Evolutionary conservation across 163 green algal species (phyloP).

Genomic region (Scenedesmus sp.): DNA sequence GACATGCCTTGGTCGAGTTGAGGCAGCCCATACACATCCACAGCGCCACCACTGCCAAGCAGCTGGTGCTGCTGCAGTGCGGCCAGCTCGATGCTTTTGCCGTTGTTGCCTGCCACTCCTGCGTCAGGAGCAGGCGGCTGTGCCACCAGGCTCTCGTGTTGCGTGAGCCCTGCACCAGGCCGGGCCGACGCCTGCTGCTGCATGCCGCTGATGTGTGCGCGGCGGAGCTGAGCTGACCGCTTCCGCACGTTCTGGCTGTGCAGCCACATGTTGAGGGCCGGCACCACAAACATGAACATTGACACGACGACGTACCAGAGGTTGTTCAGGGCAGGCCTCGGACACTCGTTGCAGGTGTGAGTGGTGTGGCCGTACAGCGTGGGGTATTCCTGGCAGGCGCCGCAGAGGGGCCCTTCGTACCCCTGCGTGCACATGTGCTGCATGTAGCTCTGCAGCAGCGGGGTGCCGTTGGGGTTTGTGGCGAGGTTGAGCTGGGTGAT

Average conservation of each 20-base stretch:
- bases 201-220: neutral
- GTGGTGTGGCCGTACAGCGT: neutral
- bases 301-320: constrained; percentile 12
- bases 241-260: constrained; percentile 25
- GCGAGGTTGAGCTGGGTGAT: constrained; percentile 26
- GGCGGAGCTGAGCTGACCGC: neutral
- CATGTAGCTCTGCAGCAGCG: neutral
- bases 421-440: constrained; percentile 14
- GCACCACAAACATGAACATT: constrained; percentile 30
- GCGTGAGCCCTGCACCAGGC: neutral
- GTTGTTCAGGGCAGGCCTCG: neutral
- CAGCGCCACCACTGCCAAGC: neutral
- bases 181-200: neutral
- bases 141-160: neutral
- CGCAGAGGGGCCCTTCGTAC: constrained; percentile 24
- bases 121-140: neutral
- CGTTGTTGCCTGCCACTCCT: neutral
- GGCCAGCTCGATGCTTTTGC: neutral
- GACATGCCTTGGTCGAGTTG: neutral
- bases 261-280: constrained; percentile 12
- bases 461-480: neutral
- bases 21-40: neutral
- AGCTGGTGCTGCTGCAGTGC: neutral
- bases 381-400: neutral
- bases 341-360: constrained; percentile 6